Evolutionary conservation across 2,329 filamentous ascomycete species (phyloP).

Genomic region (Erysiphe neolycopersici): DNA sequence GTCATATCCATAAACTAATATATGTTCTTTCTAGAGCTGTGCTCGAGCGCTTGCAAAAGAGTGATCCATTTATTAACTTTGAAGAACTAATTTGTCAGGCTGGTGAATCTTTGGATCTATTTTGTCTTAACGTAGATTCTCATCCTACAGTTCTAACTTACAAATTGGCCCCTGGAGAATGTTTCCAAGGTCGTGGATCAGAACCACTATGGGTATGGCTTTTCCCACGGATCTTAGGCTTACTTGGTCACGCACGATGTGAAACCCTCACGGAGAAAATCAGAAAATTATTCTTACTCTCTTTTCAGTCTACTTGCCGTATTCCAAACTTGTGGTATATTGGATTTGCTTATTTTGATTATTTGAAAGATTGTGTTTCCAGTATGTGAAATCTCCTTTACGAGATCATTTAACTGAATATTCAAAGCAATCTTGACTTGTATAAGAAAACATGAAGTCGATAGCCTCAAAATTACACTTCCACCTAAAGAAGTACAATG

Average conservation of each 20-base stretch:
- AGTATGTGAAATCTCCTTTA: slow-evolving; percentile 5
- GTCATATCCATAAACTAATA: slow-evolving; percentile 63
- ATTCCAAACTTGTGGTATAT: slow-evolving; percentile 23
- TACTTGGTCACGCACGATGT: slow-evolving; percentile 26
- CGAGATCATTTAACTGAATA: background rate
- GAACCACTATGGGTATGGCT: slow-evolving; percentile 41
- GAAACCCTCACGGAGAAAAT: slow-evolving; percentile 22
- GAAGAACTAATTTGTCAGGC: slow-evolving; percentile 30
- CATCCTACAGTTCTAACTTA: slow-evolving; percentile 40
- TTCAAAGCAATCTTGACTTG: slow-evolving; percentile 8
- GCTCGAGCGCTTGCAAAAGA: slow-evolving; percentile 37
- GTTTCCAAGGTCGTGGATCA: slow-evolving; percentile 23
- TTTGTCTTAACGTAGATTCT: slow-evolving; percentile 48
- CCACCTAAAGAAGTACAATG: slow-evolving; percentile 6
- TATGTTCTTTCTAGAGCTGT: slow-evolving; percentile 62
- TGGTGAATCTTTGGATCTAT: slow-evolving; percentile 48
- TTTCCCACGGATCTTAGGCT: slow-evolving; percentile 27
- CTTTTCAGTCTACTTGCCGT: slow-evolving; percentile 20
- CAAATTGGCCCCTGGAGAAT: slow-evolving; percentile 16
- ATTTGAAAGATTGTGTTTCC: slow-evolving; percentile 19
- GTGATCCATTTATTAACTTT: slow-evolving; percentile 37
- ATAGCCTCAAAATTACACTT: slow-evolving; percentile 4
- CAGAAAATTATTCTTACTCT: slow-evolving; percentile 23
- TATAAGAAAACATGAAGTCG: slow-evolving; percentile 5
- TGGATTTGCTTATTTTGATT: slow-evolving; percentile 19